Conservation (phyloP, 2,329 filamentous ascomycete genomes). For the Xylariaceae sp. region DNA sequence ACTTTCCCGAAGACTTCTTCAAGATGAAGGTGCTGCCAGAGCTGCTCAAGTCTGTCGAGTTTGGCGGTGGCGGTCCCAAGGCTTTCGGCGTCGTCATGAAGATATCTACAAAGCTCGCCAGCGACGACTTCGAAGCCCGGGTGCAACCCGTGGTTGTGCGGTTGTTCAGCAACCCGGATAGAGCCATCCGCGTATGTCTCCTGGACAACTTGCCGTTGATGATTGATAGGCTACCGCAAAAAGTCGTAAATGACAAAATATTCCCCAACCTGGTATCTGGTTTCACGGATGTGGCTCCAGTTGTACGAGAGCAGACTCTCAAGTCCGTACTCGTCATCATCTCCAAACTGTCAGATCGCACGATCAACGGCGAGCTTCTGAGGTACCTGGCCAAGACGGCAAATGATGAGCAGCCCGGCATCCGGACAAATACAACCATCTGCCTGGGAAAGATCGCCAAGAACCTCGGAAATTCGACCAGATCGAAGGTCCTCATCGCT, state of each 20-base stretch:
- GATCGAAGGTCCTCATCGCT: conserved; percentile 85
- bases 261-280: conserved; percentile 96
- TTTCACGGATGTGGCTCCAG: conserved; percentile 83
- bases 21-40: conserved; percentile 95
- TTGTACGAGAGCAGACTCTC: conserved; percentile 91
- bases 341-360: conserved; percentile 81
- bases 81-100: conserved; percentile 85
- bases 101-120: conserved; percentile 77
- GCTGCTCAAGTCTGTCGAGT: conserved; percentile 96
- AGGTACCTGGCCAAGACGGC: conserved; percentile 90
- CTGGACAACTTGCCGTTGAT: conserved; percentile 83
- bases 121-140: conserved; percentile 80
- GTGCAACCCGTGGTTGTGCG: conserved; percentile 82
- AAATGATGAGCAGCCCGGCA: conserved; percentile 95
- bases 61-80: conserved; percentile 89
- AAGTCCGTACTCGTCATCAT: conserved; percentile 88
- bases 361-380: conserved; percentile 87
- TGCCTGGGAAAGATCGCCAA: conserved; percentile 94
- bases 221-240: conserved; percentile 84
- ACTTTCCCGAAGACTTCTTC: conserved; percentile 97
- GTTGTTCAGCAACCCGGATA: conserved; percentile 83
- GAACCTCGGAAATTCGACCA: conserved; percentile 68
- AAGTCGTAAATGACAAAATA: conserved; percentile 89
- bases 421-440: conserved; percentile 96
- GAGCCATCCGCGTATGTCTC: conserved; percentile 83